Evolutionary conservation across 1,139 yeast species (phyloP), one percentile per base, ranked within the genome.

Genomic region (Neolecta irregularis): DNA sequence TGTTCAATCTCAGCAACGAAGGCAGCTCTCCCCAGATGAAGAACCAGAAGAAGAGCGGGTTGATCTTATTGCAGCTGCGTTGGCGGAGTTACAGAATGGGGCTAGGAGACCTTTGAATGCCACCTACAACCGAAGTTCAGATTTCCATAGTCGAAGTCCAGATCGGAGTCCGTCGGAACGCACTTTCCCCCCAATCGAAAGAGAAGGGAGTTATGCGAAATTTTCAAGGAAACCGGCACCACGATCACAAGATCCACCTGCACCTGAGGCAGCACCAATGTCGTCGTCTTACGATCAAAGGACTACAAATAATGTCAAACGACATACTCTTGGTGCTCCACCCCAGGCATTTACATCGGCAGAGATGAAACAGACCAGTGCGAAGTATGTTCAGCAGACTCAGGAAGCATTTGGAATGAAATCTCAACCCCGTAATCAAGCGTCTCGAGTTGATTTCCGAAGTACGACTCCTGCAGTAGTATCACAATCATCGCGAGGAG

Each of bases 81-180:
- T 77, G 35, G 79, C 74, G 48, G 75, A 72, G 45, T 61, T 77
- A 47, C 74, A 73, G 12, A 9, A 12, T 23, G 15, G 16, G n/a
- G 13, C 38, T 24, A 30, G 16, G n/a, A n/a, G n/a, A n/a, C n/a
- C n/a, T n/a, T n/a, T n/a, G n/a, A 16, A 22, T 5, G 16, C 33
- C 17, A 23, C 9, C 7, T 33, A 25, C 21, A 36, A 34, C 30
- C 30, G 37, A 20, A 20, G 35, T 11, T 15, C 20, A 23, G n/a
- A n/a, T n/a, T n/a, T n/a, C n/a, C n/a, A n/a, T n/a, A n/a, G n/a
- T n/a, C n/a, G n/a, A n/a, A n/a, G n/a, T n/a, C n/a, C n/a, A n/a
- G n/a, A n/a, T n/a, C n/a, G n/a, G n/a, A n/a, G n/a, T n/a, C n/a
- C n/a, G n/a, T n/a, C n/a, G n/a, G n/a, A n/a, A n/a, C n/a, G n/a